Base-by-base conservation (phyloP, 192 early-diverging fungal genomes). In the Umbelopsis sp. region DNA sequence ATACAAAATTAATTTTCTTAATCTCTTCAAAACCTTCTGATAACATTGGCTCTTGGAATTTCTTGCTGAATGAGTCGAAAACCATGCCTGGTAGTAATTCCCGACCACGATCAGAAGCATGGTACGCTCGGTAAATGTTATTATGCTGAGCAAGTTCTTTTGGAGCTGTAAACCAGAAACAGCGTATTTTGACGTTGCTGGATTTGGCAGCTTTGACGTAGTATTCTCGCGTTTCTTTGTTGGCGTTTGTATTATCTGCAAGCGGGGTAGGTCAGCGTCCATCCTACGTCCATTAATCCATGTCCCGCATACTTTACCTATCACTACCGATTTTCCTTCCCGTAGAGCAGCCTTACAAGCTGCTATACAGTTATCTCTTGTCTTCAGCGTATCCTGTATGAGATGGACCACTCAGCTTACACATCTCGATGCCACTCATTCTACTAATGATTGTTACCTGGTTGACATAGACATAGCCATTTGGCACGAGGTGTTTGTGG, bases 201-300 rank as follows among this genome's bases (percentile, higher is more conserved):
- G 78, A 70, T 50, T 83, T 83, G 4, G 94, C 95, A 7, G 91
- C 52, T 0, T 69, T 73, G 14, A 95, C 74, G 76, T 94, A 98
- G 9, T 78, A 36, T 32, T 76, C 77, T 4, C 97, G 86, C 0
- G 89, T 79, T 5, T 76, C 72, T 10, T 62, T 52, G 36, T 88
- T 90, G 0, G 93, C 87, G 68, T 96, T 98, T 4, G 95, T 98
- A 76, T 95, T 95, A 72, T 93, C 87, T 84, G 26, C 9, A 53
- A 24, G 21, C 11, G 4, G 47, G 4, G n/a, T 32, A 0, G 0
- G 29, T 25, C 9, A 2, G 17, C n/a, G 31, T 20, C 29, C 25
- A 3, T 50, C 10, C 45, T n/a, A 41, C 4, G n/a, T 29, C 21
- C 0, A 24, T 5, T 8, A 38, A 38, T 38, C 4, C 31, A 44